Percentiles rank a stretch among this genome's conserved stretches.
Conservation (phyloP, 1,139 yeast genomes). For the Hyphopichia khmerensis region DNA sequence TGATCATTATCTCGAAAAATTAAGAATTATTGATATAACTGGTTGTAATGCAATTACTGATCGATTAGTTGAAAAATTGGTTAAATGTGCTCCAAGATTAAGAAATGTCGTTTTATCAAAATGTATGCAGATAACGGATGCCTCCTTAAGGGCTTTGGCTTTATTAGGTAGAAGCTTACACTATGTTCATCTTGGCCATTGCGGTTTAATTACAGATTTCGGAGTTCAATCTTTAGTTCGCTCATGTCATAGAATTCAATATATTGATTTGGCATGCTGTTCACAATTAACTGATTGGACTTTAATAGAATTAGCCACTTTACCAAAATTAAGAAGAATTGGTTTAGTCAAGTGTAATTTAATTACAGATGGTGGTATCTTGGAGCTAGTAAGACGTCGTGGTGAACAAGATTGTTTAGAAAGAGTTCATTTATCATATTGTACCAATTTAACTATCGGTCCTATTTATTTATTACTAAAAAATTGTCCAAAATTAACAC, state of each 20-base stretch:
- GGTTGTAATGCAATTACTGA: slow-evolving; percentile 84
- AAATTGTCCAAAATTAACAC: slow-evolving; percentile 84
- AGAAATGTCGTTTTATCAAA: slow-evolving; percentile 88
- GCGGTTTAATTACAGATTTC: slow-evolving; percentile 83
- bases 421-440: slow-evolving; percentile 89
- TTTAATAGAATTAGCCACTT: slow-evolving; percentile 69
- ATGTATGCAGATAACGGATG: slow-evolving; percentile 85
- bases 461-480: slow-evolving; percentile 71
- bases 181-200: slow-evolving; percentile 91
- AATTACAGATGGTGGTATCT: slow-evolving; percentile 83
- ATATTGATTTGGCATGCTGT: slow-evolving; percentile 94
- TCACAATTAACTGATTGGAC: slow-evolving; percentile 85
- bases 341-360: slow-evolving; percentile 91
- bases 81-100: slow-evolving; percentile 75
- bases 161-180: slow-evolving; percentile 80
- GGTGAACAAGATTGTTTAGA: slow-evolving; percentile 77
- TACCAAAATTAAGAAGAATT: slow-evolving; percentile 83
- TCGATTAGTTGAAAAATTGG: slow-evolving; percentile 69
- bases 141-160: slow-evolving; percentile 70
- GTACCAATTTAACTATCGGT: slow-evolving; percentile 74
- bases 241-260: slow-evolving; percentile 82
- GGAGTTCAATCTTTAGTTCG: slow-evolving; percentile 78
- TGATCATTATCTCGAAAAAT: slow-evolving; percentile 43
- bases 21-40: slow-evolving; percentile 83
- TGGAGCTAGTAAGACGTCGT: slow-evolving; percentile 72